A percentile compares a stretch with the other conserved stretches of the same genome.
These are phyloP conservation scores for Przewalskia tangutica DNA, from an alignment of 257 asterid genomes.

Conservation along the genomic window DNA sequence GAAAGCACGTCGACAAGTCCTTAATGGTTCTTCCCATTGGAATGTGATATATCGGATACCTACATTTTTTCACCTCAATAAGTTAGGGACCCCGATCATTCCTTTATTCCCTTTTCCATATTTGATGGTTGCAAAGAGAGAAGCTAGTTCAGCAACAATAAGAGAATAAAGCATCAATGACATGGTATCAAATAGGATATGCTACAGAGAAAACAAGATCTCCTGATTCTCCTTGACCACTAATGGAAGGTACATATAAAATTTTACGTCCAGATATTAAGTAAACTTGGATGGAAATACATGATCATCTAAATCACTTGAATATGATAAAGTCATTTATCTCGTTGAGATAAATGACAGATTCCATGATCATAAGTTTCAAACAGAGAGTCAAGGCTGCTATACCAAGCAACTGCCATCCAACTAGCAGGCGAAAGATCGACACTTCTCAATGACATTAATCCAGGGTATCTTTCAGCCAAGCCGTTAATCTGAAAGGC, in stretches of 20 bases:
- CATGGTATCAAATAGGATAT: neutral
- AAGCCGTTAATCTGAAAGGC: conserved; percentile 28
- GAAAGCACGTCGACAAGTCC: conserved; percentile 44
- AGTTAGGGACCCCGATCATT: conserved; percentile 10
- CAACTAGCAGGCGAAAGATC: conserved; percentile 51
- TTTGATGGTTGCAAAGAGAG: neutral
- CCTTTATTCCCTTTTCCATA: conserved; percentile 7
- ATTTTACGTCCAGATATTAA: neutral
- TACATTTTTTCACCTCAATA: conserved; percentile 17
- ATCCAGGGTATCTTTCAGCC: conserved; percentile 31
- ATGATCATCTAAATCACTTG: neutral
- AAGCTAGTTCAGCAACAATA: neutral
- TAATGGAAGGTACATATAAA: neutral
- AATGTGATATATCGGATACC: conserved; percentile 51
- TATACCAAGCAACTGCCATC: conserved; percentile 48
- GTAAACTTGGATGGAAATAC: neutral
- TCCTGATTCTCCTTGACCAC: neutral
- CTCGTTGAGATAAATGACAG: neutral
- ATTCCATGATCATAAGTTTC: neutral
- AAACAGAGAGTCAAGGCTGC: neutral
- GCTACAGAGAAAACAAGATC: neutral
- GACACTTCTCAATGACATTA: conserved; percentile 44
- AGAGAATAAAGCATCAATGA: neutral
- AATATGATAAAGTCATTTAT: neutral
- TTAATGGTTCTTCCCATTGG: conserved; percentile 42